A percentile compares a stretch with the other conserved stretches of the same genome.
These are phyloP conservation scores for Hypoxylon sp. DNA, from an alignment of 2,329 filamentous ascomycete genomes.

Conservation along the genomic window DNA sequence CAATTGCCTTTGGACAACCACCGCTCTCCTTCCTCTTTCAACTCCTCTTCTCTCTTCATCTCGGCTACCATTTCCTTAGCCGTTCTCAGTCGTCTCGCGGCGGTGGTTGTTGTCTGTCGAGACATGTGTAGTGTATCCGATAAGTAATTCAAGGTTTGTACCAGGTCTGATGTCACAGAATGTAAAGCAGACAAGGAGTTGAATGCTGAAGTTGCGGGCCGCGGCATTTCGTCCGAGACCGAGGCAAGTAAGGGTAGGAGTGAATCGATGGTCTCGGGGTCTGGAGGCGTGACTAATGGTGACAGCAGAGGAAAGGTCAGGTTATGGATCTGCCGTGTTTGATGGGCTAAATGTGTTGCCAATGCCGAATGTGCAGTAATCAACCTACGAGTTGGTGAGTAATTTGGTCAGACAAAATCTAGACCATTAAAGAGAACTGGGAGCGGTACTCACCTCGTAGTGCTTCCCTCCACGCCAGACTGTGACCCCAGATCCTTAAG, in stretches of 20 bases:
- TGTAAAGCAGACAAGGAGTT: slow-evolving; percentile 74
- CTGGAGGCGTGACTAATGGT: slow-evolving; percentile 69
- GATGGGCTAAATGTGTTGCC: slow-evolving; percentile 77
- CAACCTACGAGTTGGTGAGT: slow-evolving; percentile 58
- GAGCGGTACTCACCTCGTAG: slow-evolving; percentile 65
- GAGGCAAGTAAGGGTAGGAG: slow-evolving; percentile 73
- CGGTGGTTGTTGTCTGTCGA: slow-evolving; percentile 84
- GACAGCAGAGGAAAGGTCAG: slow-evolving; percentile 76
- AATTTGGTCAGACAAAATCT: background rate
- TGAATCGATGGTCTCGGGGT: slow-evolving; percentile 71
- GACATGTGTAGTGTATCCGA: slow-evolving; percentile 95
- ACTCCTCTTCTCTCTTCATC: slow-evolving; percentile 82
- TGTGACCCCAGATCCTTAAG: slow-evolving; percentile 77
- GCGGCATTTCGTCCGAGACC: slow-evolving; percentile 73
- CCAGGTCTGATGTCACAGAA: slow-evolving; percentile 74
- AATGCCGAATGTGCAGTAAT: slow-evolving; percentile 79
- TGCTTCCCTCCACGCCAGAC: slow-evolving; percentile 74
- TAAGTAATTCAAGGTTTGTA: slow-evolving; percentile 83
- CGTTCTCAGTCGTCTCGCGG: slow-evolving; percentile 79
- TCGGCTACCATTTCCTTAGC: slow-evolving; percentile 88
- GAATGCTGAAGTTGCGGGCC: slow-evolving; percentile 68
- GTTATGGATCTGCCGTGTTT: slow-evolving; percentile 78
- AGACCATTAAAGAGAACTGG: slow-evolving; percentile 4
- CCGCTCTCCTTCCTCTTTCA: slow-evolving; percentile 80
- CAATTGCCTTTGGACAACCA: slow-evolving; percentile 87